Base-by-base conservation (phyloP, 106 monocot species). In the Iris macrosiphon region DNA sequence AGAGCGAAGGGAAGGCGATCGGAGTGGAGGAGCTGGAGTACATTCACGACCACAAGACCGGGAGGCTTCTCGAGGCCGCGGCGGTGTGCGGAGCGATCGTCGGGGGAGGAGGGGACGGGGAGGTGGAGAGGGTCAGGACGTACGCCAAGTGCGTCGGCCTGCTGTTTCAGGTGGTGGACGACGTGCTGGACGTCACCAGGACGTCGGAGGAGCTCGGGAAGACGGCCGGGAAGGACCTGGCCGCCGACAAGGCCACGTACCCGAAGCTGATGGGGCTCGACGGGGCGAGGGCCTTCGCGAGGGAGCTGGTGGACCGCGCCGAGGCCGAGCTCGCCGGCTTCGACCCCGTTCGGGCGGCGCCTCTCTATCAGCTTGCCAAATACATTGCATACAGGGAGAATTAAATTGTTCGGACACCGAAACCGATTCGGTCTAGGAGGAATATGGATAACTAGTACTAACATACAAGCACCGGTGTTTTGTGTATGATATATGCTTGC, bases 41-140 rank as follows among this genome's bases (percentile, higher is more conserved):
- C 51, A 84, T 84, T 13, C 84, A 84, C 53, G 35, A 70, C 32
- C 75, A 79, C 53, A 84, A 84, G 71, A 79, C 79, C 13, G 79
- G 79, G 27, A 46, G 60, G 16, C 54, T 84, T 29, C 52, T 84
- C 18, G 84, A 84, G 57, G 84, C 70, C 18, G 67, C 84, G 24
- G 84, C 73, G 23, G 78, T 84, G 40, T 46, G 58, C 27, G 84
- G 84, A 7, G 79, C 75, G 0, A 67, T 84, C 35, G 65, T 75
- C 15, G 84, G 84, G 1, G 84, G 84, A 3, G 79, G 71, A 2
- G 15, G 41, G 14, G 75, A 79, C 4, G 52, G 31, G 6, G 73
- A 79, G 65, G 39, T 84, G 20, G 71, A 84, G 57, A 24, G 66
- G 44, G 40, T 84, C 23, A 45, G 74, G 43, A 44, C 31, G 35